A percentile compares a stretch with the other conserved stretches of the same genome.
Evolutionary conservation across 768 basidiomycete species (phyloP).

Genomic region (Boletus huronensis): DNA sequence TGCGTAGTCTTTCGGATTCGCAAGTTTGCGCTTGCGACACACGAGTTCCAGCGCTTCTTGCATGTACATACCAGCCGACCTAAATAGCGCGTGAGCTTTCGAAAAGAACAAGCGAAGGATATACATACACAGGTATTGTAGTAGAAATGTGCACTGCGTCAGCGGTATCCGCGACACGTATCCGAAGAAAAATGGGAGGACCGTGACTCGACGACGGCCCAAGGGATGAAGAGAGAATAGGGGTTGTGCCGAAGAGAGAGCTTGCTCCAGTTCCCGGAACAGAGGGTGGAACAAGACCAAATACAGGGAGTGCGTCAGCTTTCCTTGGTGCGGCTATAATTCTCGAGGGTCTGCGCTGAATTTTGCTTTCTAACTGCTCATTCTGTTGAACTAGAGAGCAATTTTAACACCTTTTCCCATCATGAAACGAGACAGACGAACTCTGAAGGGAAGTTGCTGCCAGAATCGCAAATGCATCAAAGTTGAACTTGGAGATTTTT

Average conservation of each 20-base stretch:
- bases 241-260: conserved; percentile 46
- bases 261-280: conserved; percentile 41
- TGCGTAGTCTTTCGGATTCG: conserved; percentile 77
- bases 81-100: conserved; percentile 23
- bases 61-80: conserved; percentile 92
- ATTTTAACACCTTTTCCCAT: background rate
- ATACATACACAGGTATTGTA: conserved; percentile 83
- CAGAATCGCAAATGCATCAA: conserved; percentile 85
- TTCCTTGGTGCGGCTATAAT: conserved; percentile 61
- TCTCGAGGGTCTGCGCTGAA: conserved; percentile 74
- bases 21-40: conserved; percentile 64
- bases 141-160: conserved; percentile 85
- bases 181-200: conserved; percentile 78
- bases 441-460: conserved; percentile 71
- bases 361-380: conserved; percentile 70
- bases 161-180: conserved; percentile 74
- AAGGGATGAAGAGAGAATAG: conserved; percentile 60
- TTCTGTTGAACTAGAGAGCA: conserved; percentile 66
- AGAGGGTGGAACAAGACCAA: conserved; percentile 38
- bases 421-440: conserved; percentile 32
- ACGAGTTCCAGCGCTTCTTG: conserved; percentile 90
- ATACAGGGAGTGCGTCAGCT: conserved; percentile 41
- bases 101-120: background rate
- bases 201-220: conserved; percentile 72
- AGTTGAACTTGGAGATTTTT: conserved; percentile 83